Evolutionary conservation across 202 grass and related monocot genomes (phyloP), one percentile per base, ranked within the genome.

Genomic region (Carex sylvatica): DNA sequence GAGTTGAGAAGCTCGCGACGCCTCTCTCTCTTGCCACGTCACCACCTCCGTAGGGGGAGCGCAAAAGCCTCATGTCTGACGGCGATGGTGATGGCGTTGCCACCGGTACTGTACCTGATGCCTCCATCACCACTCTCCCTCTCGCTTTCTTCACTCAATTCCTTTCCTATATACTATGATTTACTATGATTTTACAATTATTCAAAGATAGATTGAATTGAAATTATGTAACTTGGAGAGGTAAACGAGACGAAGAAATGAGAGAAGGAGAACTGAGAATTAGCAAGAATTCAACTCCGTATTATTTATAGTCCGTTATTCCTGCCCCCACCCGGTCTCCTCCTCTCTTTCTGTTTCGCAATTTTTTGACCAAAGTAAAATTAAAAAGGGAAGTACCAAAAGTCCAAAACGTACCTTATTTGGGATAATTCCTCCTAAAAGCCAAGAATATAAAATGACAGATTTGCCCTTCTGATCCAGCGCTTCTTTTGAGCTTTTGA

Each of bases 1-100:
- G 94, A 46, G 94, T 94, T 14, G 26, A 46, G 74, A 92, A 94
- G 59, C 90, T 88, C 5, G 94, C 91, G 0, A 88, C 35, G 30
- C 66, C 86, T 81, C 91, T 80, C 6, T 87, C 60, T 4, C 80
- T 26, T 20, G 64, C 16, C 16, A 83, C 4, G 13, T 58, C 9
- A 55, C 85, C 90, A 77, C 65, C 4, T 44, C 68, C 40, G 9
- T 71, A 75, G 13, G 24, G 1, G 42, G 24, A 40, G 70, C 66
- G 8, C n/a, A 58, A 44, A 20, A 83, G 65, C 24, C 47, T 31
- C 24, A n/a, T 14, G 11, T 1, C 49, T 2, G 72, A 76, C 0
- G 56, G 63, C n/a, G 65, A 71, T 46, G 67, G 80, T 18, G 61
- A 24, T 47, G 20, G 18, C 12, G 20, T 40, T 40, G 38, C 38